A percentile compares a stretch with the other conserved stretches of the same genome.
Conservation (phyloP, 2,329 filamentous ascomycete species). For the Trichothecium roseum region DNA sequence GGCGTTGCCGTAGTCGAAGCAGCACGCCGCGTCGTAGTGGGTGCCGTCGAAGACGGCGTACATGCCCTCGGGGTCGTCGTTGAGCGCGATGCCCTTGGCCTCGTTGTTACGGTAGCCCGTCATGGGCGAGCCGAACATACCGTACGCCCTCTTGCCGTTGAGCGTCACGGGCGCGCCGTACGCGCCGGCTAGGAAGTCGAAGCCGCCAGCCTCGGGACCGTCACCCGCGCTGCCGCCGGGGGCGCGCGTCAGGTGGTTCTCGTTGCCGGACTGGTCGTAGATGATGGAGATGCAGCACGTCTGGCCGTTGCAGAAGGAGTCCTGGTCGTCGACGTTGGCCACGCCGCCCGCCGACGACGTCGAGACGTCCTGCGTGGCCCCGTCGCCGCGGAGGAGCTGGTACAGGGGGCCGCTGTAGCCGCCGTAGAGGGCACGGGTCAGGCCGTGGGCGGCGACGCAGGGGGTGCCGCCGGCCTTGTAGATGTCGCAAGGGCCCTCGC, state of each 20-base stretch:
- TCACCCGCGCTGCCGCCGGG: constrained; percentile 41
- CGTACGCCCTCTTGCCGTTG: constrained; percentile 51
- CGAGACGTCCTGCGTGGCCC: constrained; percentile 33
- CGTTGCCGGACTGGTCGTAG: constrained; percentile 54
- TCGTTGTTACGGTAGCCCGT: constrained; percentile 53
- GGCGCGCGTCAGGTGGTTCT: constrained; percentile 54
- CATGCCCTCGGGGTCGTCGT: constrained; percentile 47
- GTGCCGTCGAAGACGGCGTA: constrained; percentile 50
- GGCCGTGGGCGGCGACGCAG: constrained; percentile 55
- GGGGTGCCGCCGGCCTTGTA: constrained; percentile 47
- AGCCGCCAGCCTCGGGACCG: constrained; percentile 45
- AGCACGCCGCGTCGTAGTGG: constrained; percentile 47
- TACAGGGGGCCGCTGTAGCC: constrained; percentile 44
- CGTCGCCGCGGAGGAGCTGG: constrained; percentile 40
- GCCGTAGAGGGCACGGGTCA: constrained; percentile 51
- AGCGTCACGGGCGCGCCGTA: constrained; percentile 51
- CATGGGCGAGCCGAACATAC: constrained; percentile 50
- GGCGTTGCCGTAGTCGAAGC: constrained; percentile 48
- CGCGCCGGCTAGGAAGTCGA: constrained; percentile 49
- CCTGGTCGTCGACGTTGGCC: constrained; percentile 50
- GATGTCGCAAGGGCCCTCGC: constrained; percentile 54
- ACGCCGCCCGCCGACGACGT: constrained; percentile 49
- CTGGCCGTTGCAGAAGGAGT: constrained; percentile 48
- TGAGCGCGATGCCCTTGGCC: constrained; percentile 39
- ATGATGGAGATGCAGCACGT: constrained; percentile 55